These are phyloP conservation scores for Nemania diffusa DNA, from an alignment of 2,329 filamentous ascomycete species.

Conservation along the genomic window DNA sequence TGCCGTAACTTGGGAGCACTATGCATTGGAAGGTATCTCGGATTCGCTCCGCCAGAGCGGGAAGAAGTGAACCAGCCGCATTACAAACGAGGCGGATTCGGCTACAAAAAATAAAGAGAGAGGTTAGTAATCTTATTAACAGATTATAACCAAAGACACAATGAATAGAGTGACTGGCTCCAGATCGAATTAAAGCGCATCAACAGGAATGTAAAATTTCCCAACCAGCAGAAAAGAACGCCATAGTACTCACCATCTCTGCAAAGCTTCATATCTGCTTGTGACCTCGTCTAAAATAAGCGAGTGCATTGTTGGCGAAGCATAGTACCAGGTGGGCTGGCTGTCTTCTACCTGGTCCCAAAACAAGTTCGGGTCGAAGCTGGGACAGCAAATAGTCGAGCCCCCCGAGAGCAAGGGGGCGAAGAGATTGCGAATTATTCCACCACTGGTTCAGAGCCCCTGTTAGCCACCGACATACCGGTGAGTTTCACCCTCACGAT, in stretches of 20 bases:
- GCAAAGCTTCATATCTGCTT: constrained; percentile 53
- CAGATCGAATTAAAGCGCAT: not conserved
- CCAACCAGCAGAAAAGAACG: not conserved
- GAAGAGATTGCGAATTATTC: constrained; percentile 65
- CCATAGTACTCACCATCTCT: constrained; percentile 47
- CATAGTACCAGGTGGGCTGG: constrained; percentile 67
- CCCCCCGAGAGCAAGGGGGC: constrained; percentile 65
- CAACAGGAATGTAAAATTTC: not conserved
- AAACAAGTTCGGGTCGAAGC: constrained; percentile 65
- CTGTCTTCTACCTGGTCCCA: constrained; percentile 63
- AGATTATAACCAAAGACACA: not conserved
- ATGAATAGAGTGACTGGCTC: not conserved
- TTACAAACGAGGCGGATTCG: constrained; percentile 65
- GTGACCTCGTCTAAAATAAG: constrained; percentile 61
- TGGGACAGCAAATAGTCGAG: constrained; percentile 63
- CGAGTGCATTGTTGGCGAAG: constrained; percentile 67
- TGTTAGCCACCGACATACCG: not conserved
- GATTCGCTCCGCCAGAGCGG: constrained; percentile 60
- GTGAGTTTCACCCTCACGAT: not conserved
- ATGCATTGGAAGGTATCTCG: constrained; percentile 62
- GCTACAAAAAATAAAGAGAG: not conserved
- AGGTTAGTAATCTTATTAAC: not conserved
- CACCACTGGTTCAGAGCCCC: constrained; percentile 55
- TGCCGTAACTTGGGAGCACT: constrained; percentile 67
- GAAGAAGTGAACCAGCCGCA: constrained; percentile 63